Evolutionary conservation across 768 basidiomycete genomes (phyloP), one percentile per base, ranked within the genome.

Genomic region (Rhodotorula kratochvilovae): DNA sequence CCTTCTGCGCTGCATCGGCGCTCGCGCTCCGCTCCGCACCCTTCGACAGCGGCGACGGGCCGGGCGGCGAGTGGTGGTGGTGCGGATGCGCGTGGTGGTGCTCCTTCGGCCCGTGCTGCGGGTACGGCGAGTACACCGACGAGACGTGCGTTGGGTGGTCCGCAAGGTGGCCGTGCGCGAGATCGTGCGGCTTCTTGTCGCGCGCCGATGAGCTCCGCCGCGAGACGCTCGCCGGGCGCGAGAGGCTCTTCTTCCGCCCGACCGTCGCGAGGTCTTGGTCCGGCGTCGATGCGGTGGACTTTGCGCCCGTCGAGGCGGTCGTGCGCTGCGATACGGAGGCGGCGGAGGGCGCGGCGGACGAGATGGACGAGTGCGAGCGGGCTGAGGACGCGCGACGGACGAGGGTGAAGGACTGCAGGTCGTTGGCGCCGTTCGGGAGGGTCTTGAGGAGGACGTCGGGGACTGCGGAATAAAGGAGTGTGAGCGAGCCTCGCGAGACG

Each of bases 231-330:
- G 61, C 31, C 17, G 70, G 57, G 17, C 66, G 62, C 15, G 61
- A 62, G 21, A 71, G 25, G 36, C 70, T 71, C 62, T 71, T 71
- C 57, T 66, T 67, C n/a, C 70, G 55, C 17, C 70, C 70, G 33
- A 71, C 43, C 0, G 57, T 63, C 13, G 70, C 54, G 50, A 71
- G 66, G 16, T 71, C 70, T 15, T 71, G 65, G 11, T 67, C 66
- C 6, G 58, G 51, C 1, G 39, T 57, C 3, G 51, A 43, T 0
- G 66, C 53, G 46, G 56, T 7, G 5, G 51, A 50, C 5, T 33
- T 8, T 23, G 8, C 33, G 5, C 33, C 19, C 0, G 43, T 21
- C 15, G 29, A 6, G 29, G 35, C 36, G 29, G 54, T 31, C 5
- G 31, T 55, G 3, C 54, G 54, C 11, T 55, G 54, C 11, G 46